Conservation (phyloP, 129 eudicot species). For the Flaveria trinervia region DNA sequence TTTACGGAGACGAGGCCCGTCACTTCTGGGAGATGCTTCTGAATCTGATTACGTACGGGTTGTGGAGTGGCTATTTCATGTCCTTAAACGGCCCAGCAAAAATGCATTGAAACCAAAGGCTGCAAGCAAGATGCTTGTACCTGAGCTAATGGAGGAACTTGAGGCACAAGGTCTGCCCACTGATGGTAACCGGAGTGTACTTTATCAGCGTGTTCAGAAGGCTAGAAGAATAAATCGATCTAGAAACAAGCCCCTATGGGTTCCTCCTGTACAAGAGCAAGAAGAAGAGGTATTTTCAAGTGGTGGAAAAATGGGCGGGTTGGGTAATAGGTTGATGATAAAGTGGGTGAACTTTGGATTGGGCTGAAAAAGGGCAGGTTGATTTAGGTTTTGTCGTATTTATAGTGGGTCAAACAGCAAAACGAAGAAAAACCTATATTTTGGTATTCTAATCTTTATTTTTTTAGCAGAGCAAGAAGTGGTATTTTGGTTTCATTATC, state of each 20-base stretch:
- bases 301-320: not conserved
- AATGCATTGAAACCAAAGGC: conserved; percentile 86
- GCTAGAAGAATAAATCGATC: conserved; percentile 96
- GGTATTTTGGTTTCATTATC: too few relatives aligned
- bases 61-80: conserved; percentile 75
- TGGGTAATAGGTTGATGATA: conserved; percentile 6
- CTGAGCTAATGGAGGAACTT: conserved; percentile 85
- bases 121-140: conserved; percentile 94
- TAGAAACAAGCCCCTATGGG: conserved; percentile 93
- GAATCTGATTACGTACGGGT: conserved; percentile 80
- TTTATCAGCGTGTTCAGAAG: conserved; percentile 94
- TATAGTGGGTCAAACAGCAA: not conserved
- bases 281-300: conserved; percentile 79
- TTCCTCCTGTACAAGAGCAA: conserved; percentile 92
- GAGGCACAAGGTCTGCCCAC: conserved; percentile 95
- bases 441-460: not conserved
- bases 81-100: conserved; percentile 78
- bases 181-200: conserved; percentile 91
- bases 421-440: not conserved
- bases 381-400: not conserved
- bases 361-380: not conserved
- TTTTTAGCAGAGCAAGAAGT: not conserved
- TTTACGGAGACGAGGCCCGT: conserved; percentile 78
- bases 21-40: conserved; percentile 66
- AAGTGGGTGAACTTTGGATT: conserved; percentile 9